Base-by-base conservation (phyloP, 2,329 filamentous ascomycete genomes). In the Aspergillus thermomutatus region DNA sequence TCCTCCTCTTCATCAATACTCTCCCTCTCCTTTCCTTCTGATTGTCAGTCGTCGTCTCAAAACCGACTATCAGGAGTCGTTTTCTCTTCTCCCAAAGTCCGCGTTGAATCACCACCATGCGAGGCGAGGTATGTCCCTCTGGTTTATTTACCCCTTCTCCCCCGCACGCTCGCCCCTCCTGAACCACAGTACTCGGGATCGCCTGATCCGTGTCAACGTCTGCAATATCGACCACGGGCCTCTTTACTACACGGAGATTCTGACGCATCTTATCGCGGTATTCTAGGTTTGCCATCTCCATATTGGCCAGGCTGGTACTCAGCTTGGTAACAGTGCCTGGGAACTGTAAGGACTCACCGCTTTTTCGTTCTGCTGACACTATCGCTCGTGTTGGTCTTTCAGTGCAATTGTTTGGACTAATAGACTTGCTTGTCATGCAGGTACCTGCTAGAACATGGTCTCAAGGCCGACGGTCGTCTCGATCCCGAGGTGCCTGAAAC, bases 301-400 rank as follows among this genome's bases (percentile, higher is more conserved):
- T 72, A 85, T 88, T 73, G 85, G 85, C 74, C 85, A 88, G 77
- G 85, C 85, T 74, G 85, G 85, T 73, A 81, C 79, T 54, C 85
- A 88, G 79, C 82, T 88, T 58, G 85, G 85, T 67, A 87, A 87
- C 77, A 83, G 82, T 69, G 85, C 85, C 65, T 88, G 85, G 85
- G 85, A 88, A 75, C 80, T 87, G 85, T 87, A 83, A 64, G 83
- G 73, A 45, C 57, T 61, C 64, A 70, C 67, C 71, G 65, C 69
- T 68, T 64, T 63, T 69, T 60, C n/a, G 53, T 58, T 49, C 28
- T 46, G 27, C 45, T 47, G 52, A 53, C 49, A 47, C 37, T 50
- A 37, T 37, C 14, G 14, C 31, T 37, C 6, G 6, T 37, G 31
- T 3, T 37, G 31, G 31, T 37, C 31, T 37, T 37, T 37, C 14